phyloP scores from a whole-genome alignment of 2,329 filamentous ascomycete genomes.

The Phoma sp. region DNA sequence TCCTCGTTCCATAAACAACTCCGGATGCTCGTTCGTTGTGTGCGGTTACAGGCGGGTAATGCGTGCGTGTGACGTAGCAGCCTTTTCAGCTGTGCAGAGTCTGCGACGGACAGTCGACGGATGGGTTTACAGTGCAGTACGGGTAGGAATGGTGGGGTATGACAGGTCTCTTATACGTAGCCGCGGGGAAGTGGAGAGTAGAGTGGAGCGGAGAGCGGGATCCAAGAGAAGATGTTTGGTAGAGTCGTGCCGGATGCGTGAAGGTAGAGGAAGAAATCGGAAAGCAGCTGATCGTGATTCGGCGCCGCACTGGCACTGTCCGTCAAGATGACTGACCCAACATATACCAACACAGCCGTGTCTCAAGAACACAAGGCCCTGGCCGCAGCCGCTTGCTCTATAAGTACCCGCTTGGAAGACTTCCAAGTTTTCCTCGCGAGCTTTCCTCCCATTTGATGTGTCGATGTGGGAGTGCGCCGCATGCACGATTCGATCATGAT shows the following conservation, averaged over 20 bases:
- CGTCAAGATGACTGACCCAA: constrained; percentile 12
- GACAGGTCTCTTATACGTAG: constrained; percentile 15
- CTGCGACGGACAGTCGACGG: not conserved
- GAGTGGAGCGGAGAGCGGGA: constrained; percentile 9
- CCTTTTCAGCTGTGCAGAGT: constrained; percentile 7
- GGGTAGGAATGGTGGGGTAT: constrained; percentile 18
- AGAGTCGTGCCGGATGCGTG: constrained; percentile 23
- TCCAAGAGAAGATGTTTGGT: constrained; percentile 16
- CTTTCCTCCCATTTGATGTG: constrained; percentile 15
- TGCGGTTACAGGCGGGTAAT: constrained; percentile 11
- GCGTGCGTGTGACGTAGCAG: constrained; percentile 33
- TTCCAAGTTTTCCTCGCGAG: constrained; percentile 5
- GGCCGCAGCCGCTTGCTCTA: not conserved
- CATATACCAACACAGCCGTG: constrained; percentile 4
- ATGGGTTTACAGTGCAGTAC: constrained; percentile 4
- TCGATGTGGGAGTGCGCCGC: constrained; percentile 23
- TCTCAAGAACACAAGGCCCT: not conserved
- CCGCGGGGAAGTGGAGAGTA: constrained; percentile 22
- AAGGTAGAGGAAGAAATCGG: constrained; percentile 37
- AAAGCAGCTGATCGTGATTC: constrained; percentile 34
- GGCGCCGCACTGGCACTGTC: constrained; percentile 15
- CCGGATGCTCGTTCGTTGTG: constrained; percentile 6
- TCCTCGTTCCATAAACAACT: not conserved
- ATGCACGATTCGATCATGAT: constrained; percentile 37
- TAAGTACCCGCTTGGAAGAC: not conserved